Percentiles rank a stretch among this genome's conserved stretches.
Conservation (phyloP, 169 alveolate genomes). For the Babesia bovis region DNA sequence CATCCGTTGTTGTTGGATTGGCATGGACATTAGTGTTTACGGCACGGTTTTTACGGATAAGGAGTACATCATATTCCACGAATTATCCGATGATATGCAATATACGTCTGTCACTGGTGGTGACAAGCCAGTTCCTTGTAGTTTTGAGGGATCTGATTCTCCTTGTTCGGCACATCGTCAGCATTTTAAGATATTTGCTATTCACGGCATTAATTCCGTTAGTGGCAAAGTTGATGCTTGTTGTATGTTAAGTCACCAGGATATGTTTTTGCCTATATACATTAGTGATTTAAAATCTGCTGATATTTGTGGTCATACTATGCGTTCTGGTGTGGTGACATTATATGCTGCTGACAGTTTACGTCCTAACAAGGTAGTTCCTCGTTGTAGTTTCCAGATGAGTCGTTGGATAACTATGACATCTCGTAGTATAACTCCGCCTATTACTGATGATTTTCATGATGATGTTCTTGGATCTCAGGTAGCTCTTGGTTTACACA, state of each 20-base stretch:
- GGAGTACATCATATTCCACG: constrained; percentile 49
- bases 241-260: constrained; percentile 49
- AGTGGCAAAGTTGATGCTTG: constrained; percentile 24
- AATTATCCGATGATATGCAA: neutral
- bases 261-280: constrained; percentile 38
- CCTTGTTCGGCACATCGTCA: constrained; percentile 25
- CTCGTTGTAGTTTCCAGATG: constrained; percentile 22
- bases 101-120: neutral
- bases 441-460: neutral
- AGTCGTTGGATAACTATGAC: constrained; percentile 61
- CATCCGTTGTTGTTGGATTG: constrained; percentile 35
- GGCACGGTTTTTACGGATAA: constrained; percentile 43
- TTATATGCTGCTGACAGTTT: constrained; percentile 54
- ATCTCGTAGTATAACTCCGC: constrained; percentile 30
- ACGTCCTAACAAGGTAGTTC: constrained; percentile 57
- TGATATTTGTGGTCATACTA: constrained; percentile 45
- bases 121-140: neutral
- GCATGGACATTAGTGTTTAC: neutral
- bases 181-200: constrained; percentile 32
- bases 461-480: constrained; percentile 59
- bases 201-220: constrained; percentile 36
- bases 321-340: constrained; percentile 56
- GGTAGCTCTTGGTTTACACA: constrained; percentile 36
- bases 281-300: constrained; percentile 17
- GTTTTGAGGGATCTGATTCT: neutral